A percentile compares a stretch with the other conserved stretches of the same genome.
These are phyloP conservation scores for Saccharomycopsis sp. DNA, from an alignment of 805 yeast species.

Conservation along the genomic window DNA sequence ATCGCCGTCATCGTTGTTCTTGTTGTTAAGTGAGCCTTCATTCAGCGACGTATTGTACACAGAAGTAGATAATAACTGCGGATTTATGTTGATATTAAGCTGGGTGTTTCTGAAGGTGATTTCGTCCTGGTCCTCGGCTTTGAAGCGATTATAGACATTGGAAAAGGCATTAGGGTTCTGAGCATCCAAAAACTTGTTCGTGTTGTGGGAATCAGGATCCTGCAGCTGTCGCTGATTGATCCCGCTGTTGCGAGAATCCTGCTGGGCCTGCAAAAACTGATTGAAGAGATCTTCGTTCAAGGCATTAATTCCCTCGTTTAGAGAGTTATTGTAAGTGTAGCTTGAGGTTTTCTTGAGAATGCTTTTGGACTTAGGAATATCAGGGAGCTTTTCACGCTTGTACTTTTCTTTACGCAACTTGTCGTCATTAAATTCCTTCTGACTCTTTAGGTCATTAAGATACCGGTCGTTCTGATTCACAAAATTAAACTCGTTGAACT, in stretches of 20 bases:
- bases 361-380: constrained; percentile 7
- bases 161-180: constrained; percentile 14
- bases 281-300: neutral
- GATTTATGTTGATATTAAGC: constrained; percentile 15
- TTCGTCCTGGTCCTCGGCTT: constrained; percentile 19
- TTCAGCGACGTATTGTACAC: neutral
- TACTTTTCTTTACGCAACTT: constrained; percentile 9
- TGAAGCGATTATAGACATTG: constrained; percentile 15
- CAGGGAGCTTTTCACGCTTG: constrained; percentile 19
- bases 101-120: constrained; percentile 20
- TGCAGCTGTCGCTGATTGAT: neutral
- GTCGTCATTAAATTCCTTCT: constrained; percentile 11
- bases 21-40: neutral
- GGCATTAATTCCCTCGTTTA: neutral
- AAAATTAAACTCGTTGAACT: constrained; percentile 18
- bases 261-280: neutral
- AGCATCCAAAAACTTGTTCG: neutral
- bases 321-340: neutral
- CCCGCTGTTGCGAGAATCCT: neutral
- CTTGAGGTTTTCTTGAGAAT: constrained; percentile 9
- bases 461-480: constrained; percentile 19
- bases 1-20: neutral
- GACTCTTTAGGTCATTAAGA: constrained; percentile 13
- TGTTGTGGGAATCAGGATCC: neutral
- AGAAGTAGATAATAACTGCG: neutral